Evolutionary conservation across 306 rosid species (phyloP).

Genomic region (Psophocarpus tetragonolobus): DNA sequence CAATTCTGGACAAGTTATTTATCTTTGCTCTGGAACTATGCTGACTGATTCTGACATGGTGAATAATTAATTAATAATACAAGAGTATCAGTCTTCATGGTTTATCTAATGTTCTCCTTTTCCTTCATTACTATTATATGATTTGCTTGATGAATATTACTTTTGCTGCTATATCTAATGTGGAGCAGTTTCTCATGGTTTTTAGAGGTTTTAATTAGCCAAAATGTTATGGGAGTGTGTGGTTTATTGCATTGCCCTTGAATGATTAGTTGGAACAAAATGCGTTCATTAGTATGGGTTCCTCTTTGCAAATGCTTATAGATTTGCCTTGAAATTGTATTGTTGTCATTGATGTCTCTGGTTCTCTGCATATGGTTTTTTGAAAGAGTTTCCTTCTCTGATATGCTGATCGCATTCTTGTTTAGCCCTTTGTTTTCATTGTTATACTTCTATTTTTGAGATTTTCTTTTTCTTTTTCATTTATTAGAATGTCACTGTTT

Average conservation of each 20-base stretch:
- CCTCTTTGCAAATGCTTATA: background rate
- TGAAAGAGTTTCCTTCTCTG: background rate
- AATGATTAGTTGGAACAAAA: conserved; percentile 1
- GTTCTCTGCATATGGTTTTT: background rate
- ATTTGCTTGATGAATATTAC: conserved; percentile 11
- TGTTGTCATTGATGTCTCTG: background rate
- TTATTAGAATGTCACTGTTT: conserved; percentile 14
- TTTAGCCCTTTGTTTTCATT: background rate
- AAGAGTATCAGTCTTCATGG: background rate
- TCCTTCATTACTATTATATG: conserved; percentile 6
- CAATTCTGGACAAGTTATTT: background rate
- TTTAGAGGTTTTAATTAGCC: background rate
- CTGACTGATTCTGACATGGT: background rate
- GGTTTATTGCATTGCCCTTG: background rate
- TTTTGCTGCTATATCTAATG: background rate
- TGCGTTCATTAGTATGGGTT: background rate
- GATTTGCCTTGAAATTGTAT: background rate
- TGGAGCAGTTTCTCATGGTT: conserved; percentile 15
- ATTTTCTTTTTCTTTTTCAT: background rate
- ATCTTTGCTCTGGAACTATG: background rate
- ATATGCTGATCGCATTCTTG: background rate
- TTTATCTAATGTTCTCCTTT: conserved; percentile 13
- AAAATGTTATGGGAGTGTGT: background rate
- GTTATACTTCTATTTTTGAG: conserved; percentile 18
- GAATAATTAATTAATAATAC: background rate